These are phyloP conservation scores for Elsinoe ampelina DNA, from an alignment of 2,329 filamentous ascomycete genomes.

Conservation along the genomic window DNA sequence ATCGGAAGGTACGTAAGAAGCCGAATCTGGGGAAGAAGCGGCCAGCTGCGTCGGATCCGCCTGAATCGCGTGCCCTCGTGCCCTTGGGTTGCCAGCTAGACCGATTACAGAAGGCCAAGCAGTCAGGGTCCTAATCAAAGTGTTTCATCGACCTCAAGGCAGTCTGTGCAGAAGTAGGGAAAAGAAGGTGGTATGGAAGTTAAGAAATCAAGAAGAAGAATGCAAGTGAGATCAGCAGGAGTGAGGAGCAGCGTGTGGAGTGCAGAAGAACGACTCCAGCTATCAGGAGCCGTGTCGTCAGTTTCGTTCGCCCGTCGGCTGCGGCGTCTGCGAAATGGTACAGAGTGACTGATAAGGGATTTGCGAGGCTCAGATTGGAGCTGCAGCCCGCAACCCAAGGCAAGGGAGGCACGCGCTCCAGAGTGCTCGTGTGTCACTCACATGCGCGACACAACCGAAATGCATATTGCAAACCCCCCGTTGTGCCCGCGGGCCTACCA, in stretches of 20 bases:
- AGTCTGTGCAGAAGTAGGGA: conserved; percentile 8
- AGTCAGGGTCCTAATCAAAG: conserved; percentile 9
- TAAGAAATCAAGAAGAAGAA: neutral
- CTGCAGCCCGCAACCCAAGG: neutral
- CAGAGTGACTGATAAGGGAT: conserved; percentile 9
- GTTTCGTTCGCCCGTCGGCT: neutral
- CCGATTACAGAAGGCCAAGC: conserved; percentile 6
- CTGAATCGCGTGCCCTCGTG: neutral
- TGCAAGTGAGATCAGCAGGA: neutral
- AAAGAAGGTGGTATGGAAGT: neutral
- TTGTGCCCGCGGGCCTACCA: neutral
- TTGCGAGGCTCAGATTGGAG: too few relatives aligned
- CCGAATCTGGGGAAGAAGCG: conserved; percentile 8
- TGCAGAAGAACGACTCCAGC: neutral
- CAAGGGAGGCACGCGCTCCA: neutral
- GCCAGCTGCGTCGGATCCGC: neutral
- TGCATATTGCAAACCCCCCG: neutral
- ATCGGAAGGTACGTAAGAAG: conserved; percentile 13
- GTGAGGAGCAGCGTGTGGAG: neutral
- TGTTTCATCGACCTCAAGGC: conserved; percentile 6
- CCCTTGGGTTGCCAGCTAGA: neutral
- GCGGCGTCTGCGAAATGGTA: neutral
- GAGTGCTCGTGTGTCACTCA: neutral
- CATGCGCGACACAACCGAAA: neutral
- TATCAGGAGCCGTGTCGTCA: neutral